Evolutionary conservation across 345 rosid species (phyloP).

Genomic region (Angophora floribunda): DNA sequence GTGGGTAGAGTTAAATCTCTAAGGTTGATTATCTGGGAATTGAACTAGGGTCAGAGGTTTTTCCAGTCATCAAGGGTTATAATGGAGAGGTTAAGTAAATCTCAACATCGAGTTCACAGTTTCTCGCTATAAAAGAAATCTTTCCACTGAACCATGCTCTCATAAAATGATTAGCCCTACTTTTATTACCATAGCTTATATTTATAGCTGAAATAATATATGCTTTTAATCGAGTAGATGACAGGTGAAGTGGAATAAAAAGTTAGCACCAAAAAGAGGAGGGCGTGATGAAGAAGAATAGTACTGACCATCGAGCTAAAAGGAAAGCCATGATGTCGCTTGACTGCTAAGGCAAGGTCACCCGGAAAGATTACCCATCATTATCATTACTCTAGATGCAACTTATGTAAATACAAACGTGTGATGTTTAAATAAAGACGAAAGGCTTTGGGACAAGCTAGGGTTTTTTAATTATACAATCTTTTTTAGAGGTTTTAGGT

Average conservation of each 20-base stretch:
- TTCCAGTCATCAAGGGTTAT: neutral
- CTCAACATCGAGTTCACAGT: neutral
- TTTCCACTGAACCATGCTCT: neutral
- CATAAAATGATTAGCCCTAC: neutral
- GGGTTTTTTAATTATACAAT: neutral
- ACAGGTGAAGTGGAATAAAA: neutral
- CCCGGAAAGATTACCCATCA: conserved; percentile 32
- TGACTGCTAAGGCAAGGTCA: conserved; percentile 57
- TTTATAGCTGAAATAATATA: neutral
- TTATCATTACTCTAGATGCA: conserved; percentile 14
- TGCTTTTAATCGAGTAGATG: neutral
- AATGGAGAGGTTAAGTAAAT: neutral
- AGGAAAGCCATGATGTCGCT: conserved; percentile 24
- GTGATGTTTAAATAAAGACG: neutral
- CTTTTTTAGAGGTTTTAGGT: neutral
- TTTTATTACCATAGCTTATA: neutral
- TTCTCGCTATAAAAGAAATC: neutral
- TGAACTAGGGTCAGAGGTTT: neutral
- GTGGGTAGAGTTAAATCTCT: neutral
- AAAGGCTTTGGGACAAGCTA: neutral
- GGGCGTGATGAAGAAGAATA: conserved; percentile 4
- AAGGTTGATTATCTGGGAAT: neutral
- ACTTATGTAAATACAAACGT: neutral
- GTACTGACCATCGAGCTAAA: neutral
- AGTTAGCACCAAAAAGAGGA: neutral